phyloP scores from a whole-genome alignment of 805 yeast genomes.

The Starmerella ratchasimensis region DNA sequence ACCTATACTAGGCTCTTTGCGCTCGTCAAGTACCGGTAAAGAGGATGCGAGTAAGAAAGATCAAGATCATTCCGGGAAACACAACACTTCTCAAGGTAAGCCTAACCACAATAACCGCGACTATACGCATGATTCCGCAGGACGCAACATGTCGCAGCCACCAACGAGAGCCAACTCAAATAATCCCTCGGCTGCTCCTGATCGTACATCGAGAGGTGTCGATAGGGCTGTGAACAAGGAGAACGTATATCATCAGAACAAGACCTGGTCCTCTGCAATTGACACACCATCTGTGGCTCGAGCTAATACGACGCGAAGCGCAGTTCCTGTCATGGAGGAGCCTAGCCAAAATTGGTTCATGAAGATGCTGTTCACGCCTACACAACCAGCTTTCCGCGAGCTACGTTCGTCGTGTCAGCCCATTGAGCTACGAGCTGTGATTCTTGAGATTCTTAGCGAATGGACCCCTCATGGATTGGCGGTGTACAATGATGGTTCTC shows the following conservation, averaged over 20 bases:
- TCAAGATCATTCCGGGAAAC: neutral
- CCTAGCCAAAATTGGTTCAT: conserved; percentile 29
- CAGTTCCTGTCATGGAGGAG: conserved; percentile 14
- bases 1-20: conserved; percentile 10
- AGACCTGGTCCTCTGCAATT: too few species aligned
- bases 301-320: too few species aligned
- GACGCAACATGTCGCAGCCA: too few species aligned
- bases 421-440: conserved; percentile 22
- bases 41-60: neutral
- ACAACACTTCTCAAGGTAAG: neutral
- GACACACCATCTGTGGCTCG: too few species aligned
- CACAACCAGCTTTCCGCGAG: conserved; percentile 16
- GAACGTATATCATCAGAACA: too few species aligned
- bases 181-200: too few species aligned
- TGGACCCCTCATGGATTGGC: conserved; percentile 30
- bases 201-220: too few species aligned
- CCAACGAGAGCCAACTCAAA: too few species aligned
- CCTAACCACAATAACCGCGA: neutral
- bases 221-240: too few species aligned
- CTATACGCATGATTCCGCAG: neutral
- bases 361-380: conserved; percentile 21
- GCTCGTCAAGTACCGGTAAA: neutral
- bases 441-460: conserved; percentile 24
- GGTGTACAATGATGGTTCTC: conserved; percentile 20
- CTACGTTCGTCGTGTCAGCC: conserved; percentile 22